Conservation (phyloP, 345 rosid genomes). For the Ricinus communis region DNA sequence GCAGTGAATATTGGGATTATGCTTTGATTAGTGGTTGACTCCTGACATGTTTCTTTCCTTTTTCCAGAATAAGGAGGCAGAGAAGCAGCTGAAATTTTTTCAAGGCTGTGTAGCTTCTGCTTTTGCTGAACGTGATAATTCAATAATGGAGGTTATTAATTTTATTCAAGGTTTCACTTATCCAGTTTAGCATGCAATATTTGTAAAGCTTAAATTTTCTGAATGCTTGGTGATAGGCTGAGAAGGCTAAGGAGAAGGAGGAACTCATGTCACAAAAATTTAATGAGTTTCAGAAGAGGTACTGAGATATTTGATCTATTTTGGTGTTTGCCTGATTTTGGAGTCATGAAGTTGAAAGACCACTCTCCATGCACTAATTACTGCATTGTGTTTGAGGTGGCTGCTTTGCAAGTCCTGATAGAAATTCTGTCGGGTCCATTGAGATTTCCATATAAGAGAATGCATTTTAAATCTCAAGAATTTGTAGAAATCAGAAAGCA, state of each 20-base stretch:
- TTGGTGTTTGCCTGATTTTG: background rate
- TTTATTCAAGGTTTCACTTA: too few species aligned
- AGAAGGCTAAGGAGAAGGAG: conserved; percentile 90
- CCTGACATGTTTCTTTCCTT: conserved; percentile 17
- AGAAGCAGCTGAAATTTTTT: conserved; percentile 91
- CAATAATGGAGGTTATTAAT: conserved; percentile 77
- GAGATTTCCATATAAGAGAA: background rate
- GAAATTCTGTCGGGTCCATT: background rate
- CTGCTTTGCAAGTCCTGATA: background rate
- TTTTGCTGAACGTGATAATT: conserved; percentile 91
- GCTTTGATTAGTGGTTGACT: conserved; percentile 15
- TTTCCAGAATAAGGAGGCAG: conserved; percentile 78
- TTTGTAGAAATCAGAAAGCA: background rate
- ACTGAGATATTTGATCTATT: conserved; percentile 15
- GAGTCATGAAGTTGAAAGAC: background rate
- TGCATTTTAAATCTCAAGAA: background rate
- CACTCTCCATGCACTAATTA: background rate
- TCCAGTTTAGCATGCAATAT: background rate
- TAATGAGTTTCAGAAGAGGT: conserved; percentile 63
- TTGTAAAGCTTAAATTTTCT: conserved; percentile 12
- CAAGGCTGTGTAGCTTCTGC: conserved; percentile 96
- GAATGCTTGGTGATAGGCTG: conserved; percentile 62
- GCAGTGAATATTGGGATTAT: background rate
- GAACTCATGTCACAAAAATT: conserved; percentile 67
- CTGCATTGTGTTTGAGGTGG: background rate